Evolutionary conservation across 2,329 filamentous ascomycete genomes (phyloP).

Genomic region (Epichloe amarillans): DNA sequence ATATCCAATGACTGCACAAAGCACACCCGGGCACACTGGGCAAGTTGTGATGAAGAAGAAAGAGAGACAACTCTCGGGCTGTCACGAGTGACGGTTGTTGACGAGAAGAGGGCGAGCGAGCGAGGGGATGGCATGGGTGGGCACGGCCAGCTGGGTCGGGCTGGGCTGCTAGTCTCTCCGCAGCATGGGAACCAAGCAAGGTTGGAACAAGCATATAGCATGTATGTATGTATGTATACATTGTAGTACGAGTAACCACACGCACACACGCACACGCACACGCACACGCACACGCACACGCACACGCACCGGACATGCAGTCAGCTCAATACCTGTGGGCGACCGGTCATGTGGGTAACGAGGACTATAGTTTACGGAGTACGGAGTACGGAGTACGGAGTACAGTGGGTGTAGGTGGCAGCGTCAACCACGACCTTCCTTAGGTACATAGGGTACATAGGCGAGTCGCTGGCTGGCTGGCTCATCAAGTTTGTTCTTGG

Average conservation of each 20-base stretch:
- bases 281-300: background rate
- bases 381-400: too few species aligned
- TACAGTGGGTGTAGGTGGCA: too few species aligned
- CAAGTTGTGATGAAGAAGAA: constrained; percentile 1
- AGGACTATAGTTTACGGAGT: too few species aligned
- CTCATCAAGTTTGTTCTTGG: too few species aligned
- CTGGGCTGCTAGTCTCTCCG: background rate
- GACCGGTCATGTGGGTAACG: background rate
- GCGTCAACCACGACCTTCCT: too few species aligned
- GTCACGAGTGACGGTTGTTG: background rate
- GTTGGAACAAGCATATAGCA: background rate
- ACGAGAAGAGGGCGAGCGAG: constrained; percentile 2
- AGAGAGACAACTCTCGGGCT: background rate
- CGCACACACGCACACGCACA: background rate
- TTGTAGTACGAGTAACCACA: background rate
- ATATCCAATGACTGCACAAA: constrained; percentile 9
- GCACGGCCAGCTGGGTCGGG: background rate
- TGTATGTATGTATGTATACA: background rate
- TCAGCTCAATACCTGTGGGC: background rate
- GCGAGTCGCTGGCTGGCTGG: too few species aligned
- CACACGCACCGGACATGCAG: background rate
- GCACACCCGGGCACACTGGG: constrained; percentile 4
- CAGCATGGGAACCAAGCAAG: background rate
- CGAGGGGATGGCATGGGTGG: background rate
- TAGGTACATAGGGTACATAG: too few species aligned